A percentile compares a stretch with the other conserved stretches of the same genome.
Evolutionary conservation across 2,329 filamentous ascomycete genomes (phyloP).

Genomic region (Eurotiales sp.): DNA sequence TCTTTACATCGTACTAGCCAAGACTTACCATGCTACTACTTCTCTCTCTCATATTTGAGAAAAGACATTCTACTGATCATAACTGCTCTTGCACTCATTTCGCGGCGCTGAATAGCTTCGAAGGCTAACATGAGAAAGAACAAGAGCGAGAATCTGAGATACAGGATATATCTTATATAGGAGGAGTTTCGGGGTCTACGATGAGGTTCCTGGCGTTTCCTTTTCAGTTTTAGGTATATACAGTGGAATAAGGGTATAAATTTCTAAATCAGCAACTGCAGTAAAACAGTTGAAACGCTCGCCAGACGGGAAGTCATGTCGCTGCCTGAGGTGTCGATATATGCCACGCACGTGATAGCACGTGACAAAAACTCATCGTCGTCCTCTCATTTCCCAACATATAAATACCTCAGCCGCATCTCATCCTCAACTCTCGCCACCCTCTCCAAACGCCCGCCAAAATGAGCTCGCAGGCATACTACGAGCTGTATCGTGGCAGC

Average conservation of each 20-base stretch:
- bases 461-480: slow-evolving; percentile 60
- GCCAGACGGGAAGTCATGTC: not conserved
- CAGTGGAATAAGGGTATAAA: not conserved
- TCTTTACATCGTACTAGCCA: not conserved
- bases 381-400: no score
- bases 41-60: not conserved
- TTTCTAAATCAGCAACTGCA: not conserved
- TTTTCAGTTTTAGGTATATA: slow-evolving; percentile 8
- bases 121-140: not conserved
- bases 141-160: not conserved
- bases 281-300: no score
- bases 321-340: slow-evolving; percentile 6
- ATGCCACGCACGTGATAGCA: slow-evolving; percentile 4
- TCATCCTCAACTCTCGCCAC: not conserved
- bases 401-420: not conserved
- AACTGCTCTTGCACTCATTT: not conserved
- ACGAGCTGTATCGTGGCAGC: slow-evolving; percentile 97
- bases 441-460: slow-evolving; percentile 19
- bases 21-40: not conserved
- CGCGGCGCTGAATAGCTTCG: not conserved
- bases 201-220: slow-evolving; percentile 3
- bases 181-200: slow-evolving; percentile 3
- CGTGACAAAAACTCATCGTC: no score
- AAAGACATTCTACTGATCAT: no score
- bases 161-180: slow-evolving; percentile 3